phyloP scores from a whole-genome alignment of 441 rosid species.

The Syzygium syzygioides region DNA sequence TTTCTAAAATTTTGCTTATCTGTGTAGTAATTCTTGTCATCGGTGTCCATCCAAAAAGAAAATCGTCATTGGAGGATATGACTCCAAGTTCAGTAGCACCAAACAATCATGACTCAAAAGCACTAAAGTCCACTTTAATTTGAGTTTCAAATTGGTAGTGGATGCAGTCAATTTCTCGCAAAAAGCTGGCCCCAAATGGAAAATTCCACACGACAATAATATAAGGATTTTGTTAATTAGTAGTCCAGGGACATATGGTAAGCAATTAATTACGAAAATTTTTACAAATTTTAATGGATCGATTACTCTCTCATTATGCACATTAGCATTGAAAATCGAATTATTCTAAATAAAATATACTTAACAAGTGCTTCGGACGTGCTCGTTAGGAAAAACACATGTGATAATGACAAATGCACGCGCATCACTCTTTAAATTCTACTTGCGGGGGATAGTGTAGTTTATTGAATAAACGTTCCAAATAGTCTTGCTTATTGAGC shows the following conservation, averaged over 20 bases:
- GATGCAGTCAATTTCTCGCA: not conserved
- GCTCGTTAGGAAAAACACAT: not conserved
- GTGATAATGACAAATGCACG: not conserved
- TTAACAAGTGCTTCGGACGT: not conserved
- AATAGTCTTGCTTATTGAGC: not conserved
- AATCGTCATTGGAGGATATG: not conserved
- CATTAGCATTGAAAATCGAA: too few species aligned
- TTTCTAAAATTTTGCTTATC: not conserved
- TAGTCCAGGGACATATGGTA: not conserved
- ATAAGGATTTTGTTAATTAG: not conserved
- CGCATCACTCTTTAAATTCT: not conserved
- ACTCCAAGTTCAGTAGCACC: not conserved
- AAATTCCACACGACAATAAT: not conserved
- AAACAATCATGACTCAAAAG: not conserved
- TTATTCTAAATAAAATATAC: not conserved
- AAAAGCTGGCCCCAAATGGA: not conserved
- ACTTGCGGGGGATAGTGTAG: rapidly evolving
- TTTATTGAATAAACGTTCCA: not conserved
- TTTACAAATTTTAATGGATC: too few species aligned
- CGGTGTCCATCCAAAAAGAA: not conserved
- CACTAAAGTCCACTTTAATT: not conserved
- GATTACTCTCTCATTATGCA: not conserved
- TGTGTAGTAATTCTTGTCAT: not conserved
- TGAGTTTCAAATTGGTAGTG: not conserved
- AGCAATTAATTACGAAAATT: not conserved